Percentiles rank a stretch among this genome's conserved stretches.
Conservation (phyloP, 768 basidiomycete genomes). For the Leccinum truebloodii region DNA sequence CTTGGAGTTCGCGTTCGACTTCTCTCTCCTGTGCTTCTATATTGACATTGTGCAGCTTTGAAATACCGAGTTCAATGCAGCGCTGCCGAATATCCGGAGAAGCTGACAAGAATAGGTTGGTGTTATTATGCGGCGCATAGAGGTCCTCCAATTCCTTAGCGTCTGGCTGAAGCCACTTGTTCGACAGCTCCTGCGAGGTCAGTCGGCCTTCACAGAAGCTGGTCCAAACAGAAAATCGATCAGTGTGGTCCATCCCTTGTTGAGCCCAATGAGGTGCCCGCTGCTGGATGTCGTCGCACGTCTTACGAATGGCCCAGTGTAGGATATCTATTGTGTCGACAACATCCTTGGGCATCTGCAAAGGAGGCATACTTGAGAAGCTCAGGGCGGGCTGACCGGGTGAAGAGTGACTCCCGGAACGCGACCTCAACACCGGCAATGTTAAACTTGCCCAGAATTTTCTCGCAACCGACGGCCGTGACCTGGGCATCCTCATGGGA, state of each 20-base stretch:
- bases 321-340: slow-evolving; percentile 38
- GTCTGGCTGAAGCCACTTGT: slow-evolving; percentile 42
- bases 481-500: too few relatives aligned
- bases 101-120: background rate
- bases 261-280: slow-evolving; percentile 45
- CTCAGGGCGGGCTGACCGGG: too few relatives aligned
- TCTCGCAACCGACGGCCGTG: too few relatives aligned
- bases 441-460: too few relatives aligned
- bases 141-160: slow-evolving; percentile 37
- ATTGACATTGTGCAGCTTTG: slow-evolving; percentile 5
- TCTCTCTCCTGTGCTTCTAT: slow-evolving; percentile 50
- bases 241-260: slow-evolving; percentile 41
- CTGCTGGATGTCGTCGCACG: slow-evolving; percentile 42
- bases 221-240: slow-evolving; percentile 28
- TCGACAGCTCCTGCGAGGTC: slow-evolving; percentile 10
- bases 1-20: slow-evolving; percentile 1
- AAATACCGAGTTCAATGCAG: slow-evolving; percentile 30
- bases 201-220: slow-evolving; percentile 13
- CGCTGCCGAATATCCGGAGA: slow-evolving; percentile 28
- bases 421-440: too few relatives aligned
- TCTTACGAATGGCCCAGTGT: slow-evolving; percentile 46
- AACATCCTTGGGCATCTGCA: background rate
- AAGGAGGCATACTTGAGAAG: too few relatives aligned
- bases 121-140: background rate
- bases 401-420: too few relatives aligned